These are phyloP conservation scores for Oryza meridionalis DNA, from an alignment of 176 grass and related monocot genomes.

Conservation along the genomic window DNA sequence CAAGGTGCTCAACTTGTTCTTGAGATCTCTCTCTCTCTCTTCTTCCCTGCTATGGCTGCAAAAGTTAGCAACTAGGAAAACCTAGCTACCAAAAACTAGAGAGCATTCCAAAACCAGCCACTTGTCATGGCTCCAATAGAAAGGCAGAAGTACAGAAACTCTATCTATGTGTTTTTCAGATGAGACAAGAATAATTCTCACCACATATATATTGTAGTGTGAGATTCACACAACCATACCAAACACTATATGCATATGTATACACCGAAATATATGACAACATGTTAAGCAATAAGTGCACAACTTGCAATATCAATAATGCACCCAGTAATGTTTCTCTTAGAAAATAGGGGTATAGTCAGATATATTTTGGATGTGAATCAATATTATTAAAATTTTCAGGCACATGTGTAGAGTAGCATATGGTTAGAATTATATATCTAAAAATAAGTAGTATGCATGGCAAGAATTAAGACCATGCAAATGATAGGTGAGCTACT, in stretches of 20 bases:
- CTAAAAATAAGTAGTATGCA: not conserved
- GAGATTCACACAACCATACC: no score
- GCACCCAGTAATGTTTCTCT: not conserved
- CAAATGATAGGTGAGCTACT: not conserved
- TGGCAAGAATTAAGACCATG: not conserved
- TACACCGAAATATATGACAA: no score
- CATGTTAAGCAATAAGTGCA: no score
- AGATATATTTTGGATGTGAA: not conserved
- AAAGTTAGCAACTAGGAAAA: not conserved
- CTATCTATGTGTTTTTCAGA: not conserved
- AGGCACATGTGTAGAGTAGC: not conserved
- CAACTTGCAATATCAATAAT: not conserved
- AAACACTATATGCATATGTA: no score
- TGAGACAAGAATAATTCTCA: no score
- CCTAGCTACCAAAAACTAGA: not conserved
- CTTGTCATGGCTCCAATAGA: not conserved
- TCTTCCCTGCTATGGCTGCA: not conserved
- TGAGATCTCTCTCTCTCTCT: not conserved
- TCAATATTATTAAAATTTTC: not conserved
- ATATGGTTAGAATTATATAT: not conserved
- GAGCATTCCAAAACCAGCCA: not conserved
- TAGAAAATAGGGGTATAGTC: not conserved
- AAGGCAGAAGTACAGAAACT: not conserved
- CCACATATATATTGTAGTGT: no score
- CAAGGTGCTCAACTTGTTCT: slow-evolving; percentile 29